A percentile compares a stretch with the other conserved stretches of the same genome.
Conservation (phyloP, 352 stramenopile species). For the Lagenidium giganteum region DNA sequence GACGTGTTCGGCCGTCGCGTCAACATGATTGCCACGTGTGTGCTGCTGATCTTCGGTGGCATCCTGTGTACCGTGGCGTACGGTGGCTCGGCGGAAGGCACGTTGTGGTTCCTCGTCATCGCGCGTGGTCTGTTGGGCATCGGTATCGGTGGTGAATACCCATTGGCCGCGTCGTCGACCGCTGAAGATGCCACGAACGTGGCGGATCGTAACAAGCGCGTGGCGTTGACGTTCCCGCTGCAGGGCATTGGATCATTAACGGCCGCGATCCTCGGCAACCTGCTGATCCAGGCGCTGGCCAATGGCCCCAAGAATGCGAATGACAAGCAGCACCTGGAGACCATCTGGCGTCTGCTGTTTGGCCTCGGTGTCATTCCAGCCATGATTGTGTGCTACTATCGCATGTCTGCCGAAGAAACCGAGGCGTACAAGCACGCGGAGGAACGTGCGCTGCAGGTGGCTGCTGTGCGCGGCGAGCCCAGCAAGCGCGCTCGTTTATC, state of each 20-base stretch:
- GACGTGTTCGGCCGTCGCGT: slow-evolving; percentile 33
- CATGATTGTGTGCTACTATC: slow-evolving; percentile 42
- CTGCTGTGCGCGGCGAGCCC: background rate
- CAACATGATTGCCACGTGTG: slow-evolving; percentile 36
- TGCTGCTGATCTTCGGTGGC: slow-evolving; percentile 25
- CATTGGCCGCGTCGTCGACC: slow-evolving; percentile 24
- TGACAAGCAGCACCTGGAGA: slow-evolving; percentile 28
- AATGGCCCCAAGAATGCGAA: slow-evolving; percentile 22
- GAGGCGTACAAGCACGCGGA: slow-evolving; percentile 29
- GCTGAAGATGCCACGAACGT: slow-evolving; percentile 29
- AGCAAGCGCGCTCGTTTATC: slow-evolving; percentile 10
- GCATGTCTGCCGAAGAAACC: slow-evolving; percentile 47
- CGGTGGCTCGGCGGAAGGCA: slow-evolving; percentile 22
- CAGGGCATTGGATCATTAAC: slow-evolving; percentile 28
- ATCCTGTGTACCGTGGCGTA: slow-evolving; percentile 26
- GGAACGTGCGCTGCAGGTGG: slow-evolving; percentile 3
- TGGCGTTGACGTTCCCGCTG: slow-evolving; percentile 32
- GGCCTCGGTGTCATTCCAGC: slow-evolving; percentile 39
- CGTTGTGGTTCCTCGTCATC: slow-evolving; percentile 33
- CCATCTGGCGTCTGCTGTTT: slow-evolving; percentile 53
- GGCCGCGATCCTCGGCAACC: slow-evolving; percentile 22
- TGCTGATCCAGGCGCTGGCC: slow-evolving; percentile 18
- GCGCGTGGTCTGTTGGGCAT: slow-evolving; percentile 30
- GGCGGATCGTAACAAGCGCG: slow-evolving; percentile 23
- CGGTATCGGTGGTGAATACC: slow-evolving; percentile 33